Base-by-base conservation (phyloP, 2,329 filamentous ascomycete species). In the Amesomyces nigricolor region DNA sequence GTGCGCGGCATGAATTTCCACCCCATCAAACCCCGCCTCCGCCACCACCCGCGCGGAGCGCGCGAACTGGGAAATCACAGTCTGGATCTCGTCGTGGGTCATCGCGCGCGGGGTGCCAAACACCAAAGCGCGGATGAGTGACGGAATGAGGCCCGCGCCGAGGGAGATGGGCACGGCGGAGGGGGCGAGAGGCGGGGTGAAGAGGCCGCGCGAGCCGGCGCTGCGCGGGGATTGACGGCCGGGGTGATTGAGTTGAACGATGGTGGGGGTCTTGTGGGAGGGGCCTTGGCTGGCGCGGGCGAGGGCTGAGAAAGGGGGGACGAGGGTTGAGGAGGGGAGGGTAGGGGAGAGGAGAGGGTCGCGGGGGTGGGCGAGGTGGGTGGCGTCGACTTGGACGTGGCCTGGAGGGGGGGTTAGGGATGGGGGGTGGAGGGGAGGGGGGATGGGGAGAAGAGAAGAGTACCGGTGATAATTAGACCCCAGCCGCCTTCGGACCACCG, bases 221-320 rank as follows among this genome's bases (percentile, higher is more conserved):
- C 64, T 63, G 16, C 58, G 17, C 0, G 61, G 59, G 19, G 64
- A 65, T 65, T 86, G 82, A 0, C 83, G 73, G 11, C 85, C 84
- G 0, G 84, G 81, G 65, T 87, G 84, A 56, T 74, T 78, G 57
- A 87, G 73, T 65, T 87, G 83, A 3, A 73, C 78, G 11, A 86
- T 70, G n/a, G 83, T 72, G 13, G 86, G 70, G 46, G 72, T 2
- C 17, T 19, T 77, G 17, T 78, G 42, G 8, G 22, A 3, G 5
- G 22, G 80, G 16, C 17, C n/a, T 68, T 81, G 85, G 14, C 72
- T 82, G 0, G 70, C 72, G 30, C 81, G 76, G 54, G 64, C 65
- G 64, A 73, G 76, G 8, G 60, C 55, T 50, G 66, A 72, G 69
- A 73, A 79, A 1, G 68, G 61, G 3, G 66, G 64, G 2, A 73